A percentile compares a stretch with the other conserved stretches of the same genome.
Conservation (phyloP, 495 filamentous ascomycete species). For the Talaromyces thailandensis region DNA sequence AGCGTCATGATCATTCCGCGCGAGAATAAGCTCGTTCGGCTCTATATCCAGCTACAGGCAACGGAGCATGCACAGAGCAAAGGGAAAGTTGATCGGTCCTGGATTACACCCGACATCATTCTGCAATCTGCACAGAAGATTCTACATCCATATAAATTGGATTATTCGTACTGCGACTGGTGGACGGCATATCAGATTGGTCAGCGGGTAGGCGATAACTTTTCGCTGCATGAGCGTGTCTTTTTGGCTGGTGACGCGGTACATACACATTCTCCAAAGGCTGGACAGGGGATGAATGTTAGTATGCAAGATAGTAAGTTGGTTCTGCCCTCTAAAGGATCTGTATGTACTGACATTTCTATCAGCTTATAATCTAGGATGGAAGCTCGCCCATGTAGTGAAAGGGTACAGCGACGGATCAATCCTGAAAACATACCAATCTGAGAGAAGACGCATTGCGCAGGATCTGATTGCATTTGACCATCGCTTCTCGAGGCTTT, state of each 20-base stretch:
- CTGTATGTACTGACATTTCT: constrained; percentile 11
- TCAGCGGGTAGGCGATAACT: constrained; percentile 60
- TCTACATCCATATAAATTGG: constrained; percentile 51
- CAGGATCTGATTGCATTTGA: constrained; percentile 70
- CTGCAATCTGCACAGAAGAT: constrained; percentile 50
- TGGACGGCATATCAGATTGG: constrained; percentile 61
- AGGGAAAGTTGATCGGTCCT: constrained; percentile 32
- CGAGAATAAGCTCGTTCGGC: constrained; percentile 54
- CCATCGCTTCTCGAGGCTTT: constrained; percentile 11
- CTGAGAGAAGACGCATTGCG: constrained; percentile 59
- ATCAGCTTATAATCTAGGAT: constrained; percentile 58
- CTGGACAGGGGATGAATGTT: constrained; percentile 72
- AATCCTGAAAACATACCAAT: constrained; percentile 61
- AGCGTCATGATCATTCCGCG: constrained; percentile 60
- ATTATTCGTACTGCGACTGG: constrained; percentile 56
- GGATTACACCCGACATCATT: constrained; percentile 51
- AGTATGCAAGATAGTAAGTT: constrained; percentile 45
- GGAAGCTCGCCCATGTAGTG: constrained; percentile 60
- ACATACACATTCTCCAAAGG: constrained; percentile 57
- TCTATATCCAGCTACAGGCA: constrained; percentile 59
- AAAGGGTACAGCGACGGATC: constrained; percentile 39
- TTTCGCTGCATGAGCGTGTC: constrained; percentile 49
- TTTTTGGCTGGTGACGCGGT: constrained; percentile 58
- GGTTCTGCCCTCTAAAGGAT: neutral
- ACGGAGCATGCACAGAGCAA: constrained; percentile 11